These are phyloP conservation scores for Chernovozyma aurita DNA, from an alignment of 1,139 yeast species.

Conservation along the genomic window DNA sequence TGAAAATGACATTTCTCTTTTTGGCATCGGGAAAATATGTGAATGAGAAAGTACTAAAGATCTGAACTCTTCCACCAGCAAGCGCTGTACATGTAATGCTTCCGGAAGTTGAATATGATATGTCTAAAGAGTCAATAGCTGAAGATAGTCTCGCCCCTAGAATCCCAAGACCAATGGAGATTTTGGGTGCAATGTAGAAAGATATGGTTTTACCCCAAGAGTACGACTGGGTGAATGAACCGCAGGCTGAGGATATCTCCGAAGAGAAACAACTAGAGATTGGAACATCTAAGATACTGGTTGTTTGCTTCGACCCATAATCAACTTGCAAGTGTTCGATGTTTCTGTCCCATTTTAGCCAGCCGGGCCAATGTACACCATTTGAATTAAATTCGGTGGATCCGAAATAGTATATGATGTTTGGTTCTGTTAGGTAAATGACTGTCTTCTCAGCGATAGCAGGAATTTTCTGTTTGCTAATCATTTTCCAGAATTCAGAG, in stretches of 20 bases:
- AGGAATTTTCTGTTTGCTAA: conserved; percentile 11
- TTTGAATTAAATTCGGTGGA: conserved; percentile 8
- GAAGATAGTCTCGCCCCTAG: conserved; percentile 12
- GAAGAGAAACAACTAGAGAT: conserved; percentile 17
- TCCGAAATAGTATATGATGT: conserved; percentile 13
- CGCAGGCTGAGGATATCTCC: conserved; percentile 16
- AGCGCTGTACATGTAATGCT: conserved; percentile 14
- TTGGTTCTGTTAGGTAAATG: conserved; percentile 11
- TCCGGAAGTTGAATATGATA: conserved; percentile 12
- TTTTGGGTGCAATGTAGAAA: conserved; percentile 7
- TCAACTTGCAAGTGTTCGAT: conserved; percentile 17
- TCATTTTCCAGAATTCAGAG: conserved; percentile 16
- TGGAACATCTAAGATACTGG: conserved; percentile 10
- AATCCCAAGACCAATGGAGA: conserved; percentile 7
- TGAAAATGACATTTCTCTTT: conserved; percentile 9
- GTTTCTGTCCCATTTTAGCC: conserved; percentile 4
- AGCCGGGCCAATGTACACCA: background rate
- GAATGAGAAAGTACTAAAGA: conserved; percentile 13
- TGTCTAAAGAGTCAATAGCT: conserved; percentile 10
- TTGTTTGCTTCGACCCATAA: conserved; percentile 11
- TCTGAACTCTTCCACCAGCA: conserved; percentile 16
- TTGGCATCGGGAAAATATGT: conserved; percentile 15
- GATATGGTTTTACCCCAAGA: conserved; percentile 9
- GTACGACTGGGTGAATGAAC: conserved; percentile 13
- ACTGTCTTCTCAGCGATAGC: conserved; percentile 12